phyloP scores from a whole-genome alignment of 2,329 filamentous ascomycete species.

The Aspergillus latus region DNA sequence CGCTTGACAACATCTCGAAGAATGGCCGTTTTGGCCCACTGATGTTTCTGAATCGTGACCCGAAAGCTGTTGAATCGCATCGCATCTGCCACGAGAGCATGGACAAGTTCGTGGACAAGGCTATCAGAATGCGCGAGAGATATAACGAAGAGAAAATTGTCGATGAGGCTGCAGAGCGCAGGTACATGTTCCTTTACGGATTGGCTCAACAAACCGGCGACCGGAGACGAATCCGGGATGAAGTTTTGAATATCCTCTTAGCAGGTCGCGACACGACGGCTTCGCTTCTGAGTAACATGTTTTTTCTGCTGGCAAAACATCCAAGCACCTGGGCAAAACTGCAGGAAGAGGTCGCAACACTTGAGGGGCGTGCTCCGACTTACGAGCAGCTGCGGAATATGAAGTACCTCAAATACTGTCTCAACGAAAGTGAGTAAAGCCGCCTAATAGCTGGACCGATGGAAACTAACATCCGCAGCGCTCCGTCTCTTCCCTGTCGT shows the following conservation, averaged over 20 bases:
- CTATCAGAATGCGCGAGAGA: conserved; percentile 27
- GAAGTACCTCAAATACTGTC: conserved; percentile 25
- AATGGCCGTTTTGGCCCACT: conserved; percentile 20
- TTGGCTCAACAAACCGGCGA: conserved; percentile 47
- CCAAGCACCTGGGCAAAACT: conserved; percentile 39
- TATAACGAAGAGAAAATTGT: conserved; percentile 16
- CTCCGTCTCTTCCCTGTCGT: conserved; percentile 46
- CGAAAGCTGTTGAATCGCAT: conserved; percentile 28
- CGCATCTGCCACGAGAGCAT: conserved; percentile 38
- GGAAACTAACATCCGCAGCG: conserved; percentile 21
- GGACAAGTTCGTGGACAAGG: conserved; percentile 42
- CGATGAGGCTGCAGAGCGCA: conserved; percentile 13
- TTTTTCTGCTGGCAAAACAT: conserved; percentile 47
- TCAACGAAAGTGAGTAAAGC: conserved; percentile 26
- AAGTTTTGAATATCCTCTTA: conserved; percentile 51
- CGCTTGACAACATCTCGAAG: conserved; percentile 24
- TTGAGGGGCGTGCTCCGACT: conserved; percentile 22
- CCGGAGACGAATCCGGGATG: conserved; percentile 42
- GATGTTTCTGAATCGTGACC: conserved; percentile 19
- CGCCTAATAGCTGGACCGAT: not conserved
- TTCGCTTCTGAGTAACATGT: conserved; percentile 41
- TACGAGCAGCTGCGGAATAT: conserved; percentile 27
- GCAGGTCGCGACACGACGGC: conserved; percentile 56
- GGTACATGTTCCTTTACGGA: conserved; percentile 50
- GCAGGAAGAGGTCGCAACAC: conserved; percentile 28